Percentiles rank a stretch among this genome's conserved stretches.
These are phyloP conservation scores for Amphirosellinia nigrospora DNA, from an alignment of 495 filamentous ascomycete genomes.

Conservation along the genomic window DNA sequence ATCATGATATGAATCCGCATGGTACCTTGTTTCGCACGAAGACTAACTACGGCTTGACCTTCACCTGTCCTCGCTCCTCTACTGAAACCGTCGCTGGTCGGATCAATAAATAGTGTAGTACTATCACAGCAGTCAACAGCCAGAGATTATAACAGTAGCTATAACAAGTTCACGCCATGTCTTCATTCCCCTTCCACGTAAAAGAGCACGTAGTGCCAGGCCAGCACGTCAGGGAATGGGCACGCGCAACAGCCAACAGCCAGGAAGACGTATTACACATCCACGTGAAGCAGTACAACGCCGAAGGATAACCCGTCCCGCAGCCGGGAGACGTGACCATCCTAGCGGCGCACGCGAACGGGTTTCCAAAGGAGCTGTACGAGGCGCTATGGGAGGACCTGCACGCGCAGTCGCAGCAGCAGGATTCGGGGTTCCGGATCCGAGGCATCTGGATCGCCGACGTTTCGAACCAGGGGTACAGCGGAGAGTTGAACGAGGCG, in stretches of 20 bases:
- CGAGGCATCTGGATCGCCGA: constrained; percentile 88
- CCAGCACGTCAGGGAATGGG: constrained; percentile 78
- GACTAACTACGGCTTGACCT: neutral
- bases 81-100: neutral
- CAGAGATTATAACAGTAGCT: too few species aligned
- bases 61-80: neutral
- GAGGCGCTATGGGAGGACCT: constrained; percentile 88
- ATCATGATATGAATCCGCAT: neutral
- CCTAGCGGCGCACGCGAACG: constrained; percentile 84
- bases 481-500: constrained; percentile 75
- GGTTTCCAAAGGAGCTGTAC: constrained; percentile 93
- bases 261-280: constrained; percentile 71
- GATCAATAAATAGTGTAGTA: neutral
- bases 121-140: neutral
- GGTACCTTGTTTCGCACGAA: neutral
- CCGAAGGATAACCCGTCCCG: constrained; percentile 69
- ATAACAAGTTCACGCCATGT: constrained; percentile 5
- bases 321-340: constrained; percentile 80
- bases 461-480: constrained; percentile 76
- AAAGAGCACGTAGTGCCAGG: constrained; percentile 66
- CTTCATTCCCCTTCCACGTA: constrained; percentile 41
- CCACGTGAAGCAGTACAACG: constrained; percentile 83
- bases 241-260: constrained; percentile 63
- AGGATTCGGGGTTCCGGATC: constrained; percentile 66
- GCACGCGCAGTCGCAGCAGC: constrained; percentile 46